Base-by-base conservation (phyloP, 2,329 filamentous ascomycete species). In the Fusarium chuoi region DNA sequence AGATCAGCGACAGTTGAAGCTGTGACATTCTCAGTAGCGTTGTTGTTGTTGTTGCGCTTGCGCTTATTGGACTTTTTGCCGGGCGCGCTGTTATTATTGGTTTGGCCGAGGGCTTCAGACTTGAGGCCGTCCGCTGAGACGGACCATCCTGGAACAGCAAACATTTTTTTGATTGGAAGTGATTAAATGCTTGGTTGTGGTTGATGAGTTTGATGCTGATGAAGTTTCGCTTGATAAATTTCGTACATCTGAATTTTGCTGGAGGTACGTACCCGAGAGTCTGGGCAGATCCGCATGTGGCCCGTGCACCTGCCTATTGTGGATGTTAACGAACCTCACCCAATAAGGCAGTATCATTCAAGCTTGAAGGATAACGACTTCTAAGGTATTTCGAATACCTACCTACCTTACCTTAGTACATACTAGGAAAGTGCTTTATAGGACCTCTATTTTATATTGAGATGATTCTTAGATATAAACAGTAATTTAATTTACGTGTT, bases 121-220 rank as follows among this genome's bases (percentile, higher is more conserved):
- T 94, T 94, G 73, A 97, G 89, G 59, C 85, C 85, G 75, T 91
- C 89, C 70, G 92, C 88, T 63, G 94, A 90, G 41, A 98, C 87
- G 44, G 94, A 94, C 95, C 96, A 98, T 76, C 96, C 96, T 79
- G 94, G 93, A 36, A 98, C 95, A 15, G 95, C 92, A 82, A 98
- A 98, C 96, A 98, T 96, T 64, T 76, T 76, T 75, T 74, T 60
- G 59, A 64, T 41, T 36, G 59, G 24, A 28, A 62, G 35, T 28
- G 52, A 35, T 38, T 55, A 33, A 56, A 52, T 60, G 49, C 45
- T 45, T 60, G 64, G 64, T 41, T 54, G 58, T 56, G 59, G 52
- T 61, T 55, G 58, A 71, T 49, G 60, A 70, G 60, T 60, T 66
- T 67, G 54, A 56, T 67, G 51, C 59, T 71, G 46, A 35, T 62